phyloP scores from a whole-genome alignment of 2,329 filamentous ascomycete species.

The Amylocarpus encephaloides region DNA sequence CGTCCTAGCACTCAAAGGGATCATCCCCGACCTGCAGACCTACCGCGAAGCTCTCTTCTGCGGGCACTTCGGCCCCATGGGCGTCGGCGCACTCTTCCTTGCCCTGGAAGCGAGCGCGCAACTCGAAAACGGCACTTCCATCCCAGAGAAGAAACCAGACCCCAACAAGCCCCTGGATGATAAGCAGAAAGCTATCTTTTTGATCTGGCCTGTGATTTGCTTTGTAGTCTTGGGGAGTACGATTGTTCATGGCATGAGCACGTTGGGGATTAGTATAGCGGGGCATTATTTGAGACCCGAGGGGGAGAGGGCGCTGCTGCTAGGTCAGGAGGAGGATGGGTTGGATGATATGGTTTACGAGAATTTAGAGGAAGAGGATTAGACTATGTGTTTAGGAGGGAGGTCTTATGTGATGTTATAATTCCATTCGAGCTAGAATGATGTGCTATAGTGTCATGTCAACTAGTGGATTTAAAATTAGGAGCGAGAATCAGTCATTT shows the following conservation, averaged over 20 bases:
- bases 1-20: slow-evolving; percentile 40
- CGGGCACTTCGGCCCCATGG: slow-evolving; percentile 53
- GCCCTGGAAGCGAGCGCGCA: slow-evolving; percentile 48
- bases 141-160: slow-evolving; percentile 38
- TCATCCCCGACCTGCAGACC: slow-evolving; percentile 43
- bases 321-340: slow-evolving; percentile 44
- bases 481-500: no score
- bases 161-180: slow-evolving; percentile 23
- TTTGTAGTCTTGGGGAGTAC: slow-evolving; percentile 48
- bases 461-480: no score
- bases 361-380: slow-evolving; percentile 6
- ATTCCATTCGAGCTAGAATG: no score
- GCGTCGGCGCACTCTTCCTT: slow-evolving; percentile 49
- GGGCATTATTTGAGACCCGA: slow-evolving; percentile 41
- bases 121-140: slow-evolving; percentile 42
- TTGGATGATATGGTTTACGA: slow-evolving; percentile 43
- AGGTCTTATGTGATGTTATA: no score
- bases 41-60: slow-evolving; percentile 47
- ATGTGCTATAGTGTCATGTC: no score
- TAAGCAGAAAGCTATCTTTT: slow-evolving; percentile 36
- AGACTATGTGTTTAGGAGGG: no score
- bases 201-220: slow-evolving; percentile 49
- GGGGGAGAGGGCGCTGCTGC: slow-evolving; percentile 42
- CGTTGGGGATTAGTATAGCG: slow-evolving; percentile 42
- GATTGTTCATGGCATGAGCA: slow-evolving; percentile 47